Base-by-base conservation (phyloP, 2,329 filamentous ascomycete genomes). In the Diaporthe batatas region DNA sequence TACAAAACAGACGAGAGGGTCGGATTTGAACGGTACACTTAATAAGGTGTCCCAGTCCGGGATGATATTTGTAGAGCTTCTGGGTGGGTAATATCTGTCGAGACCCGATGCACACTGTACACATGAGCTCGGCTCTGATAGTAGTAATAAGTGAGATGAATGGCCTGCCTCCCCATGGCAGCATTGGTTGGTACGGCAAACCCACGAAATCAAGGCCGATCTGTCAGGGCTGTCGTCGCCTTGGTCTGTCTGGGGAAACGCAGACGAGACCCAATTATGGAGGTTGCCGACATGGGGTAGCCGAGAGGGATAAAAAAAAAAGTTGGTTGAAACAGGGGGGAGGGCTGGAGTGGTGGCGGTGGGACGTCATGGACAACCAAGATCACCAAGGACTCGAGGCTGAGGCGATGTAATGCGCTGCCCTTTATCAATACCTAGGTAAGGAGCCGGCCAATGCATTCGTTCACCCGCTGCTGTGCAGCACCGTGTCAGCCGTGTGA, bases 241-340 rank as follows among this genome's bases (percentile, higher is more conserved):
- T n/a, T 53, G 62, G 62, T 16, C 25, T 47, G 32, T 67, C 62
- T 53, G 62, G 62, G 62, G 62, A 53, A 65, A 53, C 4, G n/a
- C 25, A 39, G 42, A 21, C 47, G 62, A 29, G 44, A 25, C 29
- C 47, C 47, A 53, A 67, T 36, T 18, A 25, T 53, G 47, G 62
- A 67, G 62, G 21, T 32, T 32, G 49, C 18, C 32, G 16, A 53
- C 21, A 67, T 67, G 62, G 62, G 47, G 62, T 49, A 67, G 62
- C 44, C 62, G 62, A 67, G 62, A 18, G 32, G 57, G 58, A 47
- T 44, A 39, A 21, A 44, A 47, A 47, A 62, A 62, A 53, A 67
- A 39, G 18, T 36, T 53, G 62, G 47, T 67, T 53, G 62, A 67
- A 67, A 67, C 62, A 67, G 62, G 44, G 59, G 59, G 47, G 62